Evolutionary conservation across 768 basidiomycete species (phyloP), one percentile per base, ranked within the genome.

Genomic region (Calocera cornea): DNA sequence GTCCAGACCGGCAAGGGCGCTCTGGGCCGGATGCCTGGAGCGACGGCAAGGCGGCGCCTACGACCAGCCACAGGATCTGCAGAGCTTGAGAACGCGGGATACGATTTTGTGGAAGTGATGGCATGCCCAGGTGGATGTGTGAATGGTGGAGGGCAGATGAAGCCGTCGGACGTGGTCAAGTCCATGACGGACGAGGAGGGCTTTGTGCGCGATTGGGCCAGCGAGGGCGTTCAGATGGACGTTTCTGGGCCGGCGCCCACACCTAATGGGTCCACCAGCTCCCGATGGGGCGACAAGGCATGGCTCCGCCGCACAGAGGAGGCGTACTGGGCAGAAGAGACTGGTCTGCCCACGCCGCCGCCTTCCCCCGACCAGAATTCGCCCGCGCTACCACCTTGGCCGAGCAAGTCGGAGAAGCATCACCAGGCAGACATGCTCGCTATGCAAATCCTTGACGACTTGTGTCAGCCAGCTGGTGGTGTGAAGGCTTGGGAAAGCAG

Each of bases 71-170:
- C 70, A 67, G 19, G 49, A 36, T 64, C 54, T 16, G 22, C 24
- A 10, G 54, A 60, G 19, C 27, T 16, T 2, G 54, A 60, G 27
- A 60, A 60, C 19, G 31, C 54, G 68, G 79, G 81, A 47, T 92
- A 92, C 75, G 92, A 95, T 78, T 97, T 93, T 76, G 87, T 95
- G 41, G 94, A 97, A 74, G 93, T 99, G 70, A 98, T 99, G 97
- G 97, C 97, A 36, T 99, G 97, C 79, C 97, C 97, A 0, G 87
- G 89, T 0, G 97, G 97, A 19, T 98, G 97, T 76, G 92, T 97
- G 44, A 97, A 97, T 75, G 97, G 97, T 8, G 97, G 95, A 24
- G 97, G 97, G 3, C 97, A 98, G 79, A 76, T 88, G 54, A 60
- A 60, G 54, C 54, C 54, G 27, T 66, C 71, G 71, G 64, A 73